Base-by-base conservation (phyloP, 441 rosid genomes). In the Eutrema salsugineum region DNA sequence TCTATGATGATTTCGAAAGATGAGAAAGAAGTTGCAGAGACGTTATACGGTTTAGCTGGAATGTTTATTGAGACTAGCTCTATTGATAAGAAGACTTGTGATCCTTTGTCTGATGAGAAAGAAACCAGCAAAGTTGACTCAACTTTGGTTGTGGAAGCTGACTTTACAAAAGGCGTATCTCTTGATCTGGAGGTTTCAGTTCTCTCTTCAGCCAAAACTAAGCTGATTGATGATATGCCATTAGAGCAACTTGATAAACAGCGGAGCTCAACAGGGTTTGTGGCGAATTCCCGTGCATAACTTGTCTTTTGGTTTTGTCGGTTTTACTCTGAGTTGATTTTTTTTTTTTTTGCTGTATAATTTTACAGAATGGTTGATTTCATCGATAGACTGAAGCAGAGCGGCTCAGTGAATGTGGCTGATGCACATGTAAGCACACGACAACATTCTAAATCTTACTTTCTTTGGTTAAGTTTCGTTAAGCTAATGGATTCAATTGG, bases 21-120 rank as follows among this genome's bases (percentile, higher is more conserved):
- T 67, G 99, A 94, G 86, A 90, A 88, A 82, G 97, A 91, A 84
- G 99, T 88, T 57, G 97, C 76, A 16, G 97, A 91, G 81, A 84
- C 97, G 32, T 76, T 94, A 61, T 88, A 77, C 78, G 85, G 92
- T 66, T 80, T 94, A 85, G 99, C 99, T 6, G 88, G 84, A 76
- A 84, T 88, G 92, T 84, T 88, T 77, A 78, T 81, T 7, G 79
- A 78, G 78, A 36, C 56, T 77, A 73, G 44, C 57, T 28, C 77
- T 32, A 19, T 59, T 49, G 68, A 54, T 66, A 74, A 66, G 57
- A 72, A 50, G 82, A 66, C 36, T 36, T 35, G 44, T 75, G 33
- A 47, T 53, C 63, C 83, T 74, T 75, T 76, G 10, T 30, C 44
- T 61, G 27, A 70, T 57, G 68, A 49, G 17, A 51, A 83, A 83